These are phyloP conservation scores for Diutina ranongensis DNA, from an alignment of 1,139 yeast genomes.

Conservation along the genomic window DNA sequence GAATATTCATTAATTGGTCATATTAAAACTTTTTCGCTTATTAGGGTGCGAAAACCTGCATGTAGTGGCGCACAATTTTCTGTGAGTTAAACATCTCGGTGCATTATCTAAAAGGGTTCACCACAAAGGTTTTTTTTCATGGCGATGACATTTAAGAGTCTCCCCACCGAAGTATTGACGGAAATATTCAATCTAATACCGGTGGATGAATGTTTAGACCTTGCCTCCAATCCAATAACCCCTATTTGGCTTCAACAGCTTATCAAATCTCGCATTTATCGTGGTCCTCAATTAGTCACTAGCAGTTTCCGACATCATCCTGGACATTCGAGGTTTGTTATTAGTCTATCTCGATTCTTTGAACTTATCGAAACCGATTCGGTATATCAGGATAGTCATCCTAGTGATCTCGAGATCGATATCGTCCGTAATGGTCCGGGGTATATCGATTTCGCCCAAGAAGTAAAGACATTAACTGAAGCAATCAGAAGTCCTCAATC, in stretches of 20 bases:
- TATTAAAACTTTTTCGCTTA: no score
- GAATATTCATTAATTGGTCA: no score
- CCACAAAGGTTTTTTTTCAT: background rate
- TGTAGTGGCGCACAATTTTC: no score
- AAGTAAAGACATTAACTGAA: background rate
- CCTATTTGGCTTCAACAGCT: background rate
- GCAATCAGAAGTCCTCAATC: background rate
- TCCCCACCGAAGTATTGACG: background rate
- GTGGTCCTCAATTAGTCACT: background rate
- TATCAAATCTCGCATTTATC: background rate
- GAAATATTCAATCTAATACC: background rate
- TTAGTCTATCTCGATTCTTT: background rate
- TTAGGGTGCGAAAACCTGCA: no score
- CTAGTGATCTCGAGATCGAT: background rate
- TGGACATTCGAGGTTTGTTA: background rate
- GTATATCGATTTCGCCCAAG: background rate
- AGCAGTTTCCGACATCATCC: background rate
- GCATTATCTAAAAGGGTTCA: background rate
- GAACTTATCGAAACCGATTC: background rate
- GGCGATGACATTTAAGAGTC: background rate
- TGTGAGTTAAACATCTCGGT: background rate
- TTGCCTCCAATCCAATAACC: background rate
- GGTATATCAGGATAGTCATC: background rate
- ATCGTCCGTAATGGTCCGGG: background rate
- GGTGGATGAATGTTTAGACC: slow-evolving; percentile 1